Evolutionary conservation across 2,329 filamentous ascomycete species (phyloP), one percentile per base, ranked within the genome.

Genomic region (Neoscytalidium dimidiatum): DNA sequence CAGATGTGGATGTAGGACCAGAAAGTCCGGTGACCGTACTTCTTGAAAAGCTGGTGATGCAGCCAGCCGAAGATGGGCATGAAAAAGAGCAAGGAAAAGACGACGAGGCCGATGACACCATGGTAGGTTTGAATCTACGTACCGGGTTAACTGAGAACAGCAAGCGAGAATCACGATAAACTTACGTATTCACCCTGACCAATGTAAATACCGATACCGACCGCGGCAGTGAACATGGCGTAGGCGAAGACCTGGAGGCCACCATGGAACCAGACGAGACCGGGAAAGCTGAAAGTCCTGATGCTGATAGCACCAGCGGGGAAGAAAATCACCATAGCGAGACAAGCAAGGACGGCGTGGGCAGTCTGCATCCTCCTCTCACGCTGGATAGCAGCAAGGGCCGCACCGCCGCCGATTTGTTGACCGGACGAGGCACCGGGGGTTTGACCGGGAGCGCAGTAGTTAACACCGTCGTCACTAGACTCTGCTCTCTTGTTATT

Each of bases 181-280:
- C 73, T 70, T 67, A 75, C 74, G 28, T 71, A 38, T 48, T 73
- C 67, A 23, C 80, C 68, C 14, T 79, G 71, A 0, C 81, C 83
- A 14, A 87, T 71, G 29, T 80, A 80, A 46, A 86, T 73, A 4
- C 85, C 85, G 0, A 86, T 69, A 2, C 81, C 84, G 51, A 84
- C 78, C 0, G 80, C 85, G 0, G 77, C 79, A 61, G 84, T 78
- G 63, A 78, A 81, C 35, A 85, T 66, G 9, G 80, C 58, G 64
- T 85, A 80, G 2, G 80, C 80, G 51, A 85, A 72, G 2, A 81
- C 62, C 68, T 88, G 85, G 46, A 84, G 73, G 0, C 69, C 76
- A 26, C 74, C 80, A 64, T 83, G 81, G 23, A 82, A 69, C 79
- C 79, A 81, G 17, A 81, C 66, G 3, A 81, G 67, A 8, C 80